Evolutionary conservation across 1,139 yeast species (phyloP).

Genomic region (Scheffersomyces insectosa): DNA sequence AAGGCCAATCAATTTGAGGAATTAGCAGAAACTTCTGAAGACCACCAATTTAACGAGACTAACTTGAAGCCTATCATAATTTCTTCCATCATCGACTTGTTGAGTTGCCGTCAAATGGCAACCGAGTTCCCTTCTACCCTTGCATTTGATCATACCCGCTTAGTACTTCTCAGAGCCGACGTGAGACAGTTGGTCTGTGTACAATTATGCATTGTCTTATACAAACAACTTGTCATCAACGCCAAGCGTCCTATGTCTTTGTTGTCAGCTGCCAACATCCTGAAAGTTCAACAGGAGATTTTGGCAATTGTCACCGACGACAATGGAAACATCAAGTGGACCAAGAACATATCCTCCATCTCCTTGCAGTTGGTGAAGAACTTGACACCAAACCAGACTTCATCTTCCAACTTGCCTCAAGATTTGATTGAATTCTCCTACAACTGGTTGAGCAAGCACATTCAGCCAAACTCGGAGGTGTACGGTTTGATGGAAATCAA

Average conservation of each 20-base stretch:
- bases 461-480: constrained; percentile 80
- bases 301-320: constrained; percentile 82
- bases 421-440: constrained; percentile 62
- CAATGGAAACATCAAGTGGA: constrained; percentile 88
- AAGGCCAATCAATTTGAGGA: constrained; percentile 4
- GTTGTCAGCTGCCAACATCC: constrained; percentile 29
- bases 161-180: constrained; percentile 78
- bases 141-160: constrained; percentile 84
- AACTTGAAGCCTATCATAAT: constrained; percentile 41
- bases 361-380: constrained; percentile 69
- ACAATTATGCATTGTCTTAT: constrained; percentile 70
- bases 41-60: constrained; percentile 11
- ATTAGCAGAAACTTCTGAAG: constrained; percentile 8
- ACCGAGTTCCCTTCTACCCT: constrained; percentile 82
- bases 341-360: constrained; percentile 73
- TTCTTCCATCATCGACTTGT: constrained; percentile 56
- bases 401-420: constrained; percentile 29
- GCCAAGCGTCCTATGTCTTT: constrained; percentile 29
- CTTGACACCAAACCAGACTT: constrained; percentile 18
- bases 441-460: constrained; percentile 82
- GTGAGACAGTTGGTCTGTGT: constrained; percentile 82
- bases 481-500: constrained; percentile 77
- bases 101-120: constrained; percentile 79
- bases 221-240: constrained; percentile 61
- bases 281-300: constrained; percentile 55